A percentile compares a stretch with the other conserved stretches of the same genome.
Evolutionary conservation across 2,329 filamentous ascomycete genomes (phyloP).

Genomic region (Ophiognomonia clavigignenti-juglandacearum): DNA sequence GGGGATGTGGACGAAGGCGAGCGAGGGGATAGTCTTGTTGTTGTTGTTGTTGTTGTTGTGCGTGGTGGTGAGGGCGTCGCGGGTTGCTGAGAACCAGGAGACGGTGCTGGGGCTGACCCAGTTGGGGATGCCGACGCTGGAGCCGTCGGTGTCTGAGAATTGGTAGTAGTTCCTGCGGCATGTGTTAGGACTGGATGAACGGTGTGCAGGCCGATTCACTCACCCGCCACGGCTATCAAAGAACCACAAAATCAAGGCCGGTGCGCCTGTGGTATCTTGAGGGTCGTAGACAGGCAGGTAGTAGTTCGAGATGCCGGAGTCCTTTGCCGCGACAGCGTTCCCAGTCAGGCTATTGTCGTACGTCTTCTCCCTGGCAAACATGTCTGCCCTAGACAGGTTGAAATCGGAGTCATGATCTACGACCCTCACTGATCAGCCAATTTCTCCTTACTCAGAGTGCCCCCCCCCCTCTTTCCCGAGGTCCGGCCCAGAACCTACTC

Average conservation of each 20-base stretch:
- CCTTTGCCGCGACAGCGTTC: not conserved
- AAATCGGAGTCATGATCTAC: conserved; percentile 48
- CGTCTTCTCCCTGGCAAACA: conserved; percentile 9
- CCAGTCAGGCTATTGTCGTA: conserved; percentile 12
- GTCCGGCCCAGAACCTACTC: too few relatives aligned
- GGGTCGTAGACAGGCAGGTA: conserved; percentile 8
- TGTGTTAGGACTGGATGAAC: not conserved
- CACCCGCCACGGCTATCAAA: conserved; percentile 50
- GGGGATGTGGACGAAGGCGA: conserved; percentile 47
- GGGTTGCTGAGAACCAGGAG: conserved; percentile 37
- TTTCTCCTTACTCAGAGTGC: too few relatives aligned
- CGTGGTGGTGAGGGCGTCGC: conserved; percentile 21
- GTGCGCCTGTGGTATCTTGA: conserved; percentile 3
- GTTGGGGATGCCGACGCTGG: conserved; percentile 23
- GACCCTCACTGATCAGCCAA: conserved; percentile 22
- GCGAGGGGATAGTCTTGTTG: conserved; percentile 35
- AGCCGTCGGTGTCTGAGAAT: conserved; percentile 11
- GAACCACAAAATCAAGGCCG: conserved; percentile 50
- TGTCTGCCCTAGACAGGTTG: conserved; percentile 34
- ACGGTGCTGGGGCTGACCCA: conserved; percentile 42
- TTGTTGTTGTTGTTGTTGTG: too few relatives aligned
- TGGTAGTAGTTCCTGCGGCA: conserved; percentile 30
- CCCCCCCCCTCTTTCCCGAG: too few relatives aligned
- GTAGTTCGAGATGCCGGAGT: conserved; percentile 10
- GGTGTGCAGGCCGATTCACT: fast-evolving